Base-by-base conservation (phyloP, 257 asterid genomes). In the Avicennia marina region DNA sequence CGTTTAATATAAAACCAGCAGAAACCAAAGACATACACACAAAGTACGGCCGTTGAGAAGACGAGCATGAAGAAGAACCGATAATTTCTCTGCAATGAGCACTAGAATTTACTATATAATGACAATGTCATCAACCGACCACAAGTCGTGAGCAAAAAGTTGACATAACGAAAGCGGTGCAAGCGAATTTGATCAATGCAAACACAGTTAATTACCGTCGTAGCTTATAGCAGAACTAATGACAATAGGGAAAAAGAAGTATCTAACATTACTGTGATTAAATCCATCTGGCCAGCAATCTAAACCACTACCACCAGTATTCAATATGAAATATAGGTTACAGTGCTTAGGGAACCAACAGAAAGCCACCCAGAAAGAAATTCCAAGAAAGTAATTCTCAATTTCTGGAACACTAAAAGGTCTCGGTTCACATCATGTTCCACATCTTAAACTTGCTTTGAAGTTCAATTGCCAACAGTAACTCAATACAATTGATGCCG, bases 11-110 rank as follows among this genome's bases (percentile, higher is more conserved):
- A 88, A 69, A 91, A 88, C 95, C 95, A 89, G 80, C 98, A 86
- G 81, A 91, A 91, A 66, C 90, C 78, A 31, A 85, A 86, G n/a
- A 91, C 94, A 48, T 83, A 91, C 65, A 88, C 55, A 62, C 98
- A 91, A 2, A 91, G 98, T 60, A 91, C 85, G 62, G 98, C 89
- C 4, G 98, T 89, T n/a, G 98, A 80, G 86, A 81, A 91, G 74
- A 91, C 97, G 63, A 91, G 89, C 98, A 88, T 89, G 89, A 91
- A 91, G 90, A 91, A 91, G 79, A 88, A 91, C 69, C 98, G 82
- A 77, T 91, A 91, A 79, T 91, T 91, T 72, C 98, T 74, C 98
- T 91, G 97, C 89, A 74, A 39, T 3, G 13, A 20, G 11, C 43
- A 41, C 50, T 48, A 56, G 27, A 55, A 39, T 33, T 52, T 21